Evolutionary conservation across 2,329 filamentous ascomycete species (phyloP), one percentile per base, ranked within the genome.

Genomic region (Alternaria hordeiaustralica): DNA sequence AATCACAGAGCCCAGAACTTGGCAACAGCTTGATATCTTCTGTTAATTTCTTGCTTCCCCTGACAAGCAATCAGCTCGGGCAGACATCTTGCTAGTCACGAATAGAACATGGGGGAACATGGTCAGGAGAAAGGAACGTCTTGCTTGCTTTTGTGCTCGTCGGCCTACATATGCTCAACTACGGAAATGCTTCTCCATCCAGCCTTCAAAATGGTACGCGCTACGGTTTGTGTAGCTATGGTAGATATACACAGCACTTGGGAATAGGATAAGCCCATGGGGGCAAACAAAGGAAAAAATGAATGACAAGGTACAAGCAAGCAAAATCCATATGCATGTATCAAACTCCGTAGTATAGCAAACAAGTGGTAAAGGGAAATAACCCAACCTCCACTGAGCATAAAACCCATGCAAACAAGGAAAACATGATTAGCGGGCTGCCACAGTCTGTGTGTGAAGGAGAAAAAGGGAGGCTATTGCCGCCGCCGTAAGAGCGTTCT

Each of bases 301-400:
- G 33, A 26, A 54, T 64, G 46, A 68, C 53, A 70, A 71, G 65
- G 63, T 58, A 67, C 68, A 64, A 67, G 69, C 66, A 69, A 73
- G 61, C 61, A 69, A 65, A 67, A 58, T 62, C 53, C 73, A 76
- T 78, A 72, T 79, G 72, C 73, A 75, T 77, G 75, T 79, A 77
- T 79, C 71, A 77, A 71, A 68, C 65, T 70, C 71, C 68, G 43
- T 67, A 71, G 66, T 57, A 58, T 63, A 66, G 67, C 61, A 63
- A 69, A 73, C 68, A 71, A 67, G 57, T 63, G 49, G 60, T 58
- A 55, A 47, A 25, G 50, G 49, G 33, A 59, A 50, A 59, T 53
- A 64, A 70, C 71, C 72, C 64, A 73, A 69, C 60, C 64, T 70
- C 71, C 65, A 64, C 72, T 70, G 72, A 57, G 66, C 71, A 58